phyloP scores from a whole-genome alignment of 73 alveolate species.

The Stentor roeselii region DNA sequence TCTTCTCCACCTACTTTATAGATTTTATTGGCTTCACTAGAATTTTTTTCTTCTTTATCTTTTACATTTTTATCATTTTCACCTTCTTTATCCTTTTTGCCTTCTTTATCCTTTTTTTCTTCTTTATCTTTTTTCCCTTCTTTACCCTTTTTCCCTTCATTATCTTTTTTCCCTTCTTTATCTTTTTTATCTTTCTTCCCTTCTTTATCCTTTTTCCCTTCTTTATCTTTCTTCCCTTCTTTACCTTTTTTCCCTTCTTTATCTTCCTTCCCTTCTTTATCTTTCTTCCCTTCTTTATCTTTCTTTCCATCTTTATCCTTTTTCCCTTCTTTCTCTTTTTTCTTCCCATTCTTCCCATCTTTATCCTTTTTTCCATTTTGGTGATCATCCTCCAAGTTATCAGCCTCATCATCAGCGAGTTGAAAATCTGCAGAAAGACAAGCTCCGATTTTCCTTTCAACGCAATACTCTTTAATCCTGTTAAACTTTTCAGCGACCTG shows the following conservation, averaged over 20 bases:
- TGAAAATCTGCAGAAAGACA: neutral
- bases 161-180: neutral
- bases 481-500: neutral
- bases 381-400: neutral
- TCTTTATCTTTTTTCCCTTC: neutral
- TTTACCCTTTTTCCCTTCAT: neutral
- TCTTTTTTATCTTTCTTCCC: neutral
- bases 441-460: constrained; percentile 10
- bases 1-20: neutral
- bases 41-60: neutral
- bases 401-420: neutral
- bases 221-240: neutral
- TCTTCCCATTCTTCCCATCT: neutral
- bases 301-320: neutral
- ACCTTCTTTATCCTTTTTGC: neutral
- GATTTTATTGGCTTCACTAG: neutral
- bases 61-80: neutral
- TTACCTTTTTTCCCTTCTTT: neutral
- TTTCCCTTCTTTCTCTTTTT: neutral
- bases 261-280: neutral
- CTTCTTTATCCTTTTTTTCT: neutral
- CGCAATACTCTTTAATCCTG: neutral
- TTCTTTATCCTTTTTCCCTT: neutral
- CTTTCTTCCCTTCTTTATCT: neutral
- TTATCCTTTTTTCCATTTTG: neutral